Base-by-base conservation (phyloP, 345 rosid genomes). In the Carallia brachiata region DNA sequence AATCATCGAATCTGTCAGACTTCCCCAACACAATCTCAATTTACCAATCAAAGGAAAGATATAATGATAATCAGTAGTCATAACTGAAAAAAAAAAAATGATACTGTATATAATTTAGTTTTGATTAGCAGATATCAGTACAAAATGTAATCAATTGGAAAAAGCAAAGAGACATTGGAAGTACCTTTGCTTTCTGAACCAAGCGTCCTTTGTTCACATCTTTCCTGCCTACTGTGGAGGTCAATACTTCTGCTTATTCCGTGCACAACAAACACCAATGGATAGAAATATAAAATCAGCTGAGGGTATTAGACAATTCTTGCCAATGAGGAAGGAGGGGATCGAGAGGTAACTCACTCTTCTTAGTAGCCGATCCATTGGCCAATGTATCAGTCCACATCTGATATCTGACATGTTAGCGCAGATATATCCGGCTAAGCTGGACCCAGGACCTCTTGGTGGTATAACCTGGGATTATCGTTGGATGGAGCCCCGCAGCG, bases 161-260 rank as follows among this genome's bases (percentile, higher is more conserved):
- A 23, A 27, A 0, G 36, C 15, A 30, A 15, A 6, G 10, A 64
- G 17, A 18, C 17, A 32, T 4, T 32, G 4, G 4, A 32, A 32
- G 7, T 72, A 86, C 98, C 95, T 94, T 91, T 6, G 97, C 97
- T 81, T 94, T 94, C 66, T 91, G 97, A n/a, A 88, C 81, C 67
- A 87, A 53, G 34, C 84, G 83, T 54, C 98, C 97, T 80, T 84
- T 85, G 61, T 67, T 86, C 79, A 89, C 91, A 54, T 94, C 98
- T 75, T 87, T 91, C 90, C 88, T 88, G 59, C 85, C 91, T 30
- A 91, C 89, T 0, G 96, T 89, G 0, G 98, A 94, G 71, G 97
- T 94, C 82, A 87, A 65, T 57, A 94, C 83, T 74, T 88, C 97
- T 93, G 86, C 68, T 12, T 67, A 62, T 55, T 36, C 54, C 36